Base-by-base conservation (phyloP, 345 rosid genomes). In the Conringia planisiliqua region DNA sequence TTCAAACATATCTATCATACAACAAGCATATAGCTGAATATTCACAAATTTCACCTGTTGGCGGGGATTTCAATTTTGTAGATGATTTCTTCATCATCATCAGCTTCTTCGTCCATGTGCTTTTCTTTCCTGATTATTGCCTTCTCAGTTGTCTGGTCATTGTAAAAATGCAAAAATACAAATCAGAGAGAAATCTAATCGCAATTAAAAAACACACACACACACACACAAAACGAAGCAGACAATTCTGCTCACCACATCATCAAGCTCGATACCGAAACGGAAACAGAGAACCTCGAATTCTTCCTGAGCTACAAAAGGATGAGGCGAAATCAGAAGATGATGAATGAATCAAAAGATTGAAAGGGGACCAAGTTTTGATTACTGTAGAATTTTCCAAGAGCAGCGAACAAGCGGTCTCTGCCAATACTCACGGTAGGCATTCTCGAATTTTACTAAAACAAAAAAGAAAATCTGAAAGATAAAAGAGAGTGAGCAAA, bases 221-320 rank as follows among this genome's bases (percentile, higher is more conserved):
- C n/a, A n/a, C n/a, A n/a, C n/a, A n/a, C n/a, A n/a, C n/a, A 12
- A 7, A 11, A 36, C 12, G 40, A 36, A 36, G 40, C 12, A 17
- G 7, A 14, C 0, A 33, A 36, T 36, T 18, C 0, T 8, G 51
- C 90, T 84, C 46, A 93, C 98, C 91, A 89, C 98, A 71, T 91
- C 98, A 29, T 91, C 98, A 17, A 93, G 94, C 80, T 93, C 96
- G 29, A 91, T 89, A 5, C 98, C 97, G 11, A 92, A 95, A 20
- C 80, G 29, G 86, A 92, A 92, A 88, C 99, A 95, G 24, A 95
- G 80, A 57, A 89, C 96, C 36, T 95, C 97, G 32, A 92, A 95
- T 75, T 89, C 86, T 68, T 92, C 96, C 60, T 80, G 83, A 26
- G 91, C 98, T 93, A 71, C 18, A 69, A n/a, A 0, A 29, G 13